A percentile compares a stretch with the other conserved stretches of the same genome.
Conservation (phyloP, 208 protist genomes). For the Leishmania mexicana region DNA sequence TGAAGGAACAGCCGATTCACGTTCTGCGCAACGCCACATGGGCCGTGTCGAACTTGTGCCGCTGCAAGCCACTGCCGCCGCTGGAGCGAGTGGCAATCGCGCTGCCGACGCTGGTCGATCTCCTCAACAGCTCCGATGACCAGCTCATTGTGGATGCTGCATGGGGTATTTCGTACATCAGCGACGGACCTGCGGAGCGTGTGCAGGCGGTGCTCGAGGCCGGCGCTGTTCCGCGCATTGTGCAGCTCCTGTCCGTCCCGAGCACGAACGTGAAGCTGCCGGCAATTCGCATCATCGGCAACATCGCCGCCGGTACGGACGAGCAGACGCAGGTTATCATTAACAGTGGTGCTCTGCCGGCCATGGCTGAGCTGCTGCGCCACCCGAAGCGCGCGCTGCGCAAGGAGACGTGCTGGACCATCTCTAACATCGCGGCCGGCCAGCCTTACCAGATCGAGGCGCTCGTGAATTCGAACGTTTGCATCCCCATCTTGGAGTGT, state of each 20-base stretch:
- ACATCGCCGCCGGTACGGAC: slow-evolving; percentile 99
- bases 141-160: slow-evolving; percentile 96
- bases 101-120: slow-evolving; percentile 86
- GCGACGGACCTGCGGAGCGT: slow-evolving; percentile 94
- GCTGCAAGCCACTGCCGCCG: slow-evolving; percentile 95
- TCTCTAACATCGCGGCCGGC: slow-evolving; percentile 99
- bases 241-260: slow-evolving; percentile 93
- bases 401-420: slow-evolving; percentile 99
- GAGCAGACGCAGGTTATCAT: slow-evolving; percentile 96
- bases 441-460: slow-evolving; percentile 94
- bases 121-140: slow-evolving; percentile 91
- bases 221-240: slow-evolving; percentile 85
- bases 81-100: slow-evolving; percentile 76
- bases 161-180: slow-evolving; percentile 98
- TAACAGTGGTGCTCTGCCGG: slow-evolving; percentile 86
- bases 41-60: slow-evolving; percentile 98
- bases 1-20: slow-evolving; percentile 56
- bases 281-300: slow-evolving; percentile 97
- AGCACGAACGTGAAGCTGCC: slow-evolving; percentile 89
- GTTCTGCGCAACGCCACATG: slow-evolving; percentile 96
- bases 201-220: slow-evolving; percentile 96
- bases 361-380: slow-evolving; percentile 82
- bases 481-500: slow-evolving; percentile 92
- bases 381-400: slow-evolving; percentile 89
- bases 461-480: slow-evolving; percentile 90